Conservation (phyloP, 768 basidiomycete species). For the Tricholoma matsutake region DNA sequence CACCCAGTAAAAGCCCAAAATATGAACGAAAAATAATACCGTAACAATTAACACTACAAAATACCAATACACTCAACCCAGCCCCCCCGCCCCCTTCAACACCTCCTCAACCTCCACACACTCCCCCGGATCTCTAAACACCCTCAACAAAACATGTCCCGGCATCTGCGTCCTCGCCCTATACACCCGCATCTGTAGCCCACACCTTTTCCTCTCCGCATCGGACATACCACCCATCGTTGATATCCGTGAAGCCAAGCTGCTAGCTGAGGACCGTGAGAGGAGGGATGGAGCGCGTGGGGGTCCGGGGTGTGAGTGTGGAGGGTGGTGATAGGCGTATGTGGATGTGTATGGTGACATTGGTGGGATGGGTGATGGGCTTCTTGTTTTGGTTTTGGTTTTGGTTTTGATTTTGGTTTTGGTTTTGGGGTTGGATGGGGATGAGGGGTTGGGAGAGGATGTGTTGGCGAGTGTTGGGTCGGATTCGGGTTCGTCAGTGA, state of each 20-base stretch:
- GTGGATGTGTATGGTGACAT: neutral
- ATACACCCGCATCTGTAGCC: conserved; percentile 64
- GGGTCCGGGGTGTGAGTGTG: too few relatives aligned
- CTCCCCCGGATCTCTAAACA: conserved; percentile 68
- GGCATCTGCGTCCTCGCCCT: conserved; percentile 60
- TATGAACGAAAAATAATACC: too few relatives aligned
- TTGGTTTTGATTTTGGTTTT: too few relatives aligned
- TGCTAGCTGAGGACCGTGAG: conserved; percentile 9
- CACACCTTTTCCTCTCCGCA: conserved; percentile 50
- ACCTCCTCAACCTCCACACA: conserved; percentile 49
- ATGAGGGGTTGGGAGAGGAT: neutral
- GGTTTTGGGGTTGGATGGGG: too few relatives aligned
- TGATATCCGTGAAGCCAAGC: neutral
- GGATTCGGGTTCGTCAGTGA: neutral
- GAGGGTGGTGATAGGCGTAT: neutral
- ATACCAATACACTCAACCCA: too few relatives aligned
- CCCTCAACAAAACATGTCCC: conserved; percentile 51
- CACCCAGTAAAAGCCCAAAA: too few relatives aligned
- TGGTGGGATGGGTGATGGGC: neutral
- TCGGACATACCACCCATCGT: conserved; percentile 33
- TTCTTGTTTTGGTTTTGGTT: neutral
- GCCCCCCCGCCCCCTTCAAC: too few relatives aligned
- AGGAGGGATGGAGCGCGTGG: conserved; percentile 2
- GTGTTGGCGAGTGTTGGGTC: neutral
- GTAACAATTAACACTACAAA: too few relatives aligned